A percentile compares a stretch with the other conserved stretches of the same genome.
Conservation (phyloP, 495 filamentous ascomycete species). For the Talaromyces nanjingensis region DNA sequence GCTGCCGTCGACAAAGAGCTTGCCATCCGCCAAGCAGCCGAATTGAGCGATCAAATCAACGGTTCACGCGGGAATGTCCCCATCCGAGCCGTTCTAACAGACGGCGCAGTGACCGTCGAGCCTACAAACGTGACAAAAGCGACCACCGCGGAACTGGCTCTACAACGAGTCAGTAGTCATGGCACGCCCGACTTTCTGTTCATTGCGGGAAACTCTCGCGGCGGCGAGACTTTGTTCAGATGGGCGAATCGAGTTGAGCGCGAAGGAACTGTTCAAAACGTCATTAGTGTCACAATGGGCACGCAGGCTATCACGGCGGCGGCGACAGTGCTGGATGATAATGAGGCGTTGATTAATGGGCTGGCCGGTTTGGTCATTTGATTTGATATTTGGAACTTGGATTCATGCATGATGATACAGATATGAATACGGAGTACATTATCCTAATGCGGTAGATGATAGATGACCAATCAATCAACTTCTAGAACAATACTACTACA, state of each 20-base stretch:
- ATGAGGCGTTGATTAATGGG: not conserved
- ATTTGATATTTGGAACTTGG: not conserved
- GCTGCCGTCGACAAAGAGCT: conserved; percentile 60
- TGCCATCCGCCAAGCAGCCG: conserved; percentile 65
- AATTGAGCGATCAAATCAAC: conserved; percentile 83
- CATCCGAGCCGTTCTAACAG: conserved; percentile 68
- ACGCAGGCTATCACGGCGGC: conserved; percentile 77
- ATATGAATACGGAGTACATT: not conserved
- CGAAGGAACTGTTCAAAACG: conserved; percentile 42
- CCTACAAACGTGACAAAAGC: conserved; percentile 70
- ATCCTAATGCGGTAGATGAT: not conserved
- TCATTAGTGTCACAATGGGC: conserved; percentile 69
- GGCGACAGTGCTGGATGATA: conserved; percentile 63
- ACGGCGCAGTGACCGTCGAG: conserved; percentile 67
- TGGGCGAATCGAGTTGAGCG: conserved; percentile 71
- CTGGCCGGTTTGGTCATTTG: not conserved
- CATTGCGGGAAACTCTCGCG: conserved; percentile 72
- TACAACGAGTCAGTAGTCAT: conserved; percentile 29
- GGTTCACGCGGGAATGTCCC: conserved; percentile 69
- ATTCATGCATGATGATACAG: not conserved
- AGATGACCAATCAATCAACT: not conserved
- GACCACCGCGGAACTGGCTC: conserved; percentile 56
- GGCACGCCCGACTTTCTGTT: conserved; percentile 62
- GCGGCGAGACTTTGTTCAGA: conserved; percentile 76
- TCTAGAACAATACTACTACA: too few species aligned